phyloP scores from a whole-genome alignment of 2,329 filamentous ascomycete genomes.

The Diaporthe sp. region DNA sequence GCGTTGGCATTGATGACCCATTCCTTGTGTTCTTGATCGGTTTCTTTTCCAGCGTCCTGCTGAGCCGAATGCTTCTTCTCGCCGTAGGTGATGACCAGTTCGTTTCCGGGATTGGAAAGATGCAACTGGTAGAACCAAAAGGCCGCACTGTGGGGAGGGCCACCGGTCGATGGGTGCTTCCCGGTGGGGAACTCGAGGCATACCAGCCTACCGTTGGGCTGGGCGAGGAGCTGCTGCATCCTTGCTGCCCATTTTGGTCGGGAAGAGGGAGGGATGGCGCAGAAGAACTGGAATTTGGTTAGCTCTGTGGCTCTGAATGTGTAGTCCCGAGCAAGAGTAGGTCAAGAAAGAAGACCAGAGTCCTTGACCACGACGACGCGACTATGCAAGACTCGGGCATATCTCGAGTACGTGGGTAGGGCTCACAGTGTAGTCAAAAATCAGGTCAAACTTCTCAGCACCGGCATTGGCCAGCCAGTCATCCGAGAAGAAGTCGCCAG shows the following conservation, averaged over 20 bases:
- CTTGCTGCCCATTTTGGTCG: conserved; percentile 65
- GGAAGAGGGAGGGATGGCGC: conserved; percentile 65
- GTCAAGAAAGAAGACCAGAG: too few species aligned
- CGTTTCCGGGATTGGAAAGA: conserved; percentile 75
- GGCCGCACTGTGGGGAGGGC: conserved; percentile 79
- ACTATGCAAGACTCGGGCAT: too few species aligned
- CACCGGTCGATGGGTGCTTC: conserved; percentile 72
- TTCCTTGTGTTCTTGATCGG: background rate
- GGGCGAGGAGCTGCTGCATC: conserved; percentile 60
- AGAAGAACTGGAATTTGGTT: conserved; percentile 63
- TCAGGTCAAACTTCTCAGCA: conserved; percentile 69
- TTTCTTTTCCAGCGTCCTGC: conserved; percentile 44
- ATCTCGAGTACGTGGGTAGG: background rate
- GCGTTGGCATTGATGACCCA: conserved; percentile 34
- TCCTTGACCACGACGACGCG: background rate
- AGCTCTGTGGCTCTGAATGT: background rate
- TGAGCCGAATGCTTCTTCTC: conserved; percentile 47
- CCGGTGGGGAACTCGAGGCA: conserved; percentile 83
- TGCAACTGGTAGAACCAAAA: conserved; percentile 78
- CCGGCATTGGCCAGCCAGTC: conserved; percentile 61
- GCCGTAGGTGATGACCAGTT: conserved; percentile 66
- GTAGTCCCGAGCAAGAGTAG: background rate
- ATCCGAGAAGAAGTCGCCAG: conserved; percentile 75
- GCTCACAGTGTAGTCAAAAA: conserved; percentile 73
- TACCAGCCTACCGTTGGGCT: conserved; percentile 60